These are phyloP conservation scores for Venturia effusa DNA, from an alignment of 2,329 filamentous ascomycete species.

Conservation along the genomic window DNA sequence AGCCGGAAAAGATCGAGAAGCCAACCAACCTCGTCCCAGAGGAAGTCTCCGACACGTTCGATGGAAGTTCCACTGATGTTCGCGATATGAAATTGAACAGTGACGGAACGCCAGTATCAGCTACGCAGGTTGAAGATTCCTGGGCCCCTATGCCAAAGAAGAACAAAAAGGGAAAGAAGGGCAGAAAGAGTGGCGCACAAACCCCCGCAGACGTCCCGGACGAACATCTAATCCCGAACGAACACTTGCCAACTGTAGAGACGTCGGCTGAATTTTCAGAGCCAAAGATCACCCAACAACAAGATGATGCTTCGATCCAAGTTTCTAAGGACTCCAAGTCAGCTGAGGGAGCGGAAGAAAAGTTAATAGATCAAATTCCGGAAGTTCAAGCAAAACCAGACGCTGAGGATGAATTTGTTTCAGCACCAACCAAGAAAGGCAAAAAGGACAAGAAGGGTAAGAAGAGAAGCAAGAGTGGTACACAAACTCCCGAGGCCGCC, in stretches of 20 bases:
- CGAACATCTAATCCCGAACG: background rate
- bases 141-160: background rate
- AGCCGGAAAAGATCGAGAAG: background rate
- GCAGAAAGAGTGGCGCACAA: background rate
- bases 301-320: background rate
- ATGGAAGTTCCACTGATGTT: background rate
- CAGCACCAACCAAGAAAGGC: conserved; percentile 18
- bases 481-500: background rate
- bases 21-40: background rate
- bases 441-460: conserved; percentile 10
- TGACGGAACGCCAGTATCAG: background rate
- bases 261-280: background rate
- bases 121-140: conserved; percentile 12
- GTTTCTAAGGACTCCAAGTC: background rate
- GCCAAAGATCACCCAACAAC: background rate
- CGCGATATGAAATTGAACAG: background rate
- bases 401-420: conserved; percentile 34
- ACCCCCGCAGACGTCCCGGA: background rate
- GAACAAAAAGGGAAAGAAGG: conserved; percentile 5
- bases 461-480: conserved; percentile 5
- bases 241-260: background rate
- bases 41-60: background rate
- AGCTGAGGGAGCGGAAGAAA: background rate
- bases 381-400: conserved; percentile 21
- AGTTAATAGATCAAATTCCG: background rate